Evolutionary conservation across 2,329 filamentous ascomycete species (phyloP).

Genomic region (Aspergillus jensenii): DNA sequence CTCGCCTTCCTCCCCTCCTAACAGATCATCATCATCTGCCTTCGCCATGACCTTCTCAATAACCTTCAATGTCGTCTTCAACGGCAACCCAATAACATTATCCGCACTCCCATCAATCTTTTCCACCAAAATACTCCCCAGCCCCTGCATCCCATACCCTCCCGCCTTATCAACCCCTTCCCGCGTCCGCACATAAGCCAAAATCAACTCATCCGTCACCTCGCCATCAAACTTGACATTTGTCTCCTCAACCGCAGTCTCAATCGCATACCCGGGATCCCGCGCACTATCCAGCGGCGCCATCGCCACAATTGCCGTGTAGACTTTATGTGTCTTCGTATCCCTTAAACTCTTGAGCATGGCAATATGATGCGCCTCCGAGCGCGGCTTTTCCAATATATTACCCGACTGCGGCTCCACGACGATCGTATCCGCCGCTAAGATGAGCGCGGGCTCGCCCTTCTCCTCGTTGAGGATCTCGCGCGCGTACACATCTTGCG

Average conservation of each 20-base stretch:
- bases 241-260: constrained; percentile 84
- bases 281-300: constrained; percentile 76
- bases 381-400: constrained; percentile 88
- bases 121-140: constrained; percentile 83
- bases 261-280: constrained; percentile 81
- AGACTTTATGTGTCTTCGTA: constrained; percentile 73
- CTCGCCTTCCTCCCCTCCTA: constrained; percentile 31
- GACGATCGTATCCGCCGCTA: constrained; percentile 89
- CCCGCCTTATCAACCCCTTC: constrained; percentile 97
- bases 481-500: constrained; percentile 67
- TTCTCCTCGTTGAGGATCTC: constrained; percentile 56
- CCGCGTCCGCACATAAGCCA: constrained; percentile 67
- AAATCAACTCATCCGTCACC: constrained; percentile 77
- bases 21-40: constrained; percentile 64
- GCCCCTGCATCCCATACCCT: constrained; percentile 89
- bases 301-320: constrained; percentile 82
- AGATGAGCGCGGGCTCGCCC: constrained; percentile 78
- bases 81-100: constrained; percentile 89
- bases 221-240: constrained; percentile 78
- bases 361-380: constrained; percentile 73
- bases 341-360: constrained; percentile 85
- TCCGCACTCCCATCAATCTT: constrained; percentile 86
- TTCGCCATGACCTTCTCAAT: constrained; percentile 85
- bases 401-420: constrained; percentile 67
- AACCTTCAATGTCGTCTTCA: constrained; percentile 73